Evolutionary conservation across 2,329 filamentous ascomycete species (phyloP), one percentile per base, ranked within the genome.

Genomic region (Dothideomycetidae sp.): DNA sequence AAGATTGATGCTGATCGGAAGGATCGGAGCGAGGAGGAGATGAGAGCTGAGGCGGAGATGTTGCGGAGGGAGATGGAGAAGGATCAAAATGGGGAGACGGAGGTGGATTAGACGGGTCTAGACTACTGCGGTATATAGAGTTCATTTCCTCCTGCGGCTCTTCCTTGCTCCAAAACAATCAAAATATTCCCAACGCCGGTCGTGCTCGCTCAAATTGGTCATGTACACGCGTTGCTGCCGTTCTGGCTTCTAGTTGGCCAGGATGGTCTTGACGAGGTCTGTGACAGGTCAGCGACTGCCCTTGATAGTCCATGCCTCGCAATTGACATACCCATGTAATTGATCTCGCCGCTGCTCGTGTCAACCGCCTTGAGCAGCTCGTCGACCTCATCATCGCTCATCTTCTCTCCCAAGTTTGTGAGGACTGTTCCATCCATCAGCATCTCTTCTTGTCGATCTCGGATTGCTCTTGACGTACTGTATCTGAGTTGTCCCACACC

Each of bases 281-380:
- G 41, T 21, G 30, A 21, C 17, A 14, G 16, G 37, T 49, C 28
- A 47, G 40, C 32, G 10, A n/a, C 16, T 18, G 9, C 36, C 7
- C 17, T 10, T 31, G 12, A 10, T 21, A 19, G 29, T 4, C 10
- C 10, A 17, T 29, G 13, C 29, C 29, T 31, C 30, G 17, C 12
- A 18, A 26, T 17, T 32, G 17, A 59, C 76, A 46, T 68, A 90
- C 84, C 85, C 48, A 81, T 86, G 62, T 98, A 98, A 68, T 96
- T 93, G 62, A 98, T 83, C 72, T 96, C 86, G 50, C 88, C 86
- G 39, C 80, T 88, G 63, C 80, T 90, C 44, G 86, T 93, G 59
- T 98, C 90, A 47, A 96, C 88, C 1, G 86, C 85, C 77, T 96
- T 98, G 60, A 98, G 77, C 56, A 98, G 72, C 71, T 98, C 90